Evolutionary conservation across 164 flowering plant genomes (phyloP).

Genomic region (Tinospora cordifolia): DNA sequence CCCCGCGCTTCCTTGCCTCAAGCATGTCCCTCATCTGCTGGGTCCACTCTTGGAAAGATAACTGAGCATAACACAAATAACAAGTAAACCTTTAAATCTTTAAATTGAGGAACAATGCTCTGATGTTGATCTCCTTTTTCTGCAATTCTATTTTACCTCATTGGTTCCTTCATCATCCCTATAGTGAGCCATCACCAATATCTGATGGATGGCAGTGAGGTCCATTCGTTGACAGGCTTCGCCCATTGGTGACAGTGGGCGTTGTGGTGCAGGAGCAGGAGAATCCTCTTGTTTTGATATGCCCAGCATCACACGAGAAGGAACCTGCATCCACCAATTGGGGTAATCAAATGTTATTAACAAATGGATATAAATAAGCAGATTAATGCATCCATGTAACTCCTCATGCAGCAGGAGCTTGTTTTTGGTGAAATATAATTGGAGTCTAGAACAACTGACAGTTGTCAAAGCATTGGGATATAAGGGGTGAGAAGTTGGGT

Average conservation of each 20-base stretch:
- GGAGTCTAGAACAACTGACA: too few relatives aligned
- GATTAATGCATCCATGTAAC: too few relatives aligned
- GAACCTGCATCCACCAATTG: constrained; percentile 42
- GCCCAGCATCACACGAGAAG: constrained; percentile 82
- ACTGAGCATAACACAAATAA: constrained; percentile 27
- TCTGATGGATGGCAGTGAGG: constrained; percentile 93
- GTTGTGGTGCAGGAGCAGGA: constrained; percentile 58
- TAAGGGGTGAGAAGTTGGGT: neutral
- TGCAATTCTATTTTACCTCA: constrained; percentile 50
- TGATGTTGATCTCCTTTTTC: neutral
- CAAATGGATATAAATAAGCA: too few relatives aligned
- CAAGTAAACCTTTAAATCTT: neutral
- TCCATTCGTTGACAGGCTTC: constrained; percentile 95
- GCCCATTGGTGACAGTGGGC: constrained; percentile 85
- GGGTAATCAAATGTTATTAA: too few relatives aligned
- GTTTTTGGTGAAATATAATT: too few relatives aligned
- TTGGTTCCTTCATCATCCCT: constrained; percentile 95
- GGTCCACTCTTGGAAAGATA: constrained; percentile 99
- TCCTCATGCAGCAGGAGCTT: neutral
- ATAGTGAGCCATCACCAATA: constrained; percentile 73
- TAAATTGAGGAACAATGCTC: neutral
- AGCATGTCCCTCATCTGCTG: constrained; percentile 97
- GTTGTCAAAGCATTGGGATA: too few relatives aligned
- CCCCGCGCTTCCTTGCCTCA: constrained; percentile 97
- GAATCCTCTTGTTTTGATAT: constrained; percentile 80